Conservation (phyloP, 1,284 basidiomycete species). For the Kwoniella shivajii region DNA sequence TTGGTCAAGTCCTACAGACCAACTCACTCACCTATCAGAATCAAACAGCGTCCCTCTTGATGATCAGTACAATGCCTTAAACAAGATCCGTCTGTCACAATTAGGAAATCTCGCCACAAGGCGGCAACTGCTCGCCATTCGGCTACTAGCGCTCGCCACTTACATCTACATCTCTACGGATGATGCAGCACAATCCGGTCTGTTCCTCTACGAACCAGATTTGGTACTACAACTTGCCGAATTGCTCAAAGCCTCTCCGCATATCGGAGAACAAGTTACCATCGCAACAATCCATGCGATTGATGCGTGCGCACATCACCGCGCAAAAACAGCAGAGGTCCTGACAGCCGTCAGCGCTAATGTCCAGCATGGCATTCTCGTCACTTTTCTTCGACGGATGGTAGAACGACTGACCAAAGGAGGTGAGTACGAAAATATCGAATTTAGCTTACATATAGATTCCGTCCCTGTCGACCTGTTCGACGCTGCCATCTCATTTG, state of each 20-base stretch:
- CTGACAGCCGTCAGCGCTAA: conserved; percentile 89
- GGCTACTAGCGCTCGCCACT: conserved; percentile 85
- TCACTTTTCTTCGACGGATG: conserved; percentile 81
- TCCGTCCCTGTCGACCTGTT: conserved; percentile 74
- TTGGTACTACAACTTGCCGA: conserved; percentile 85
- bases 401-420: conserved; percentile 69
- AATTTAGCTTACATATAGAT: conserved; percentile 22
- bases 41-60: conserved; percentile 73
- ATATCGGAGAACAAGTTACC: conserved; percentile 62
- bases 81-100: conserved; percentile 77
- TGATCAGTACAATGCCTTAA: conserved; percentile 87
- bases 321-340: conserved; percentile 80
- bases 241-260: conserved; percentile 71
- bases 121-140: conserved; percentile 76
- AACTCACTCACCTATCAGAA: conserved; percentile 74
- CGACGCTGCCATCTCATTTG: conserved; percentile 81
- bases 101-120: conserved; percentile 65
- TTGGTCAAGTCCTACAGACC: conserved; percentile 50
- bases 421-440: conserved; percentile 32
- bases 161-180: conserved; percentile 79
- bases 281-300: conserved; percentile 83
- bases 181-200: conserved; percentile 70
- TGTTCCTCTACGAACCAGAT: conserved; percentile 92
- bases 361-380: conserved; percentile 92
- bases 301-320: conserved; percentile 85